Evolutionary conservation across 2,329 filamentous ascomycete species (phyloP), one percentile per base, ranked within the genome.

Genomic region (Rasamsonia emersonii): DNA sequence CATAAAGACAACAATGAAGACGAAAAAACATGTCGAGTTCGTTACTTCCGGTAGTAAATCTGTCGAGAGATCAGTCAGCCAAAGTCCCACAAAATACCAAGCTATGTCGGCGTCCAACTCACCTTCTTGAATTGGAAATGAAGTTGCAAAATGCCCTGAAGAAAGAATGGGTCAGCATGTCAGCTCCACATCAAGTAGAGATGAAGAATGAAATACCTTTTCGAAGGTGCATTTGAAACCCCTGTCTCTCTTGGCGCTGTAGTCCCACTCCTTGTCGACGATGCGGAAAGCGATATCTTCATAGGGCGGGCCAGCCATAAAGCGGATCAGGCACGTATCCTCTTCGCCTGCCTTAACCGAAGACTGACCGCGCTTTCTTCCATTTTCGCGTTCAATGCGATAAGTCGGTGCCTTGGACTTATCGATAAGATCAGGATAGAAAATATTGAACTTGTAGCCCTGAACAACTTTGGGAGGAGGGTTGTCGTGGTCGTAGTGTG

Each of bases 71-170:
- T 40, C 36, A 41, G 37, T 30, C 32, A 28, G 26, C 11, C 43
- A 44, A 32, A 35, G n/a, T n/a, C n/a, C n/a, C n/a, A 19, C 20
- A 16, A 9, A 10, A 21, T 11, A 28, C 28, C 18, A 10, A 24
- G 14, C n/a, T 24, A 32, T 34, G 30, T 6, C 24, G 15, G 20
- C 20, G 9, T 15, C n/a, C 27, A 35, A 45, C 62, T 47, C 61
- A 93, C 86, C 77, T 94, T 93, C 62, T 96, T 98, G 70, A 96
- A 95, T 59, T 95, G 88, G 58, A 98, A 98, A 58, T 96, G 89
- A 37, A 98, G 73, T 63, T 95, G 88, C 36, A 98, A 67, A 48
- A 96, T 94, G 32, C 89, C 89, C 84, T 93, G 44, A 17, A 40
- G 27, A 28, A 35, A 34, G 18, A 16, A 30, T 43, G 32, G 44